Base-by-base conservation (phyloP, 2,329 filamentous ascomycete genomes). In the Kalmusia sp. region DNA sequence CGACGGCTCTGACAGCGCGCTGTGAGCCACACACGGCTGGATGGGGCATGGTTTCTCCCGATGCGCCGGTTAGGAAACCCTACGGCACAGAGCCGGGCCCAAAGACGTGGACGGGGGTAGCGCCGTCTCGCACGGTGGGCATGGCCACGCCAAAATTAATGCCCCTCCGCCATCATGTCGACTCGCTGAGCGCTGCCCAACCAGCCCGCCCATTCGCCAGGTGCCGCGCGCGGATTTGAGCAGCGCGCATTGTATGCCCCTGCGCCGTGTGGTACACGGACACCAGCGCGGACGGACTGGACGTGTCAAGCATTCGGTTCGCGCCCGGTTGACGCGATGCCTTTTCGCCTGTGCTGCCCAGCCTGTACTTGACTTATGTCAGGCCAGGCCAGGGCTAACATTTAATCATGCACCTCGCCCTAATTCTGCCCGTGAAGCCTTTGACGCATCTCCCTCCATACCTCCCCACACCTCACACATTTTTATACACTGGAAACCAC, bases 361-460 rank as follows among this genome's bases (percentile, higher is more conserved):
- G 51, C 46, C 55, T 22, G 41, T 47, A 47, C 44, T 46, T 47
- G 44, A 47, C 44, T 47, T 47, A 47, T 47, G 44, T 47, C 44
- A 47, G 44, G 54, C 57, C 53, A 55, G 64, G 62, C 55, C 61
- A 64, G 49, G 46, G 30, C 51, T 34, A 35, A 46, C 33, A 55
- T 68, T 67, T 70, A 70, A 70, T 66, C 64, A 60, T 58, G 60
- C 54, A 54, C 47, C 49, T 53, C 60, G 57, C 61, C 57, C 59
- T 57, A 53, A 30, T 21, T 55, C 52, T 55, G 46, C 47, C 50
- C 45, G n/a, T 31, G 46, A 50, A 38, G 27, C 49, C 33, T 44
- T 35, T 28, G 43, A 55, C 12, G 49, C 33, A 35, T 33, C 28
- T 22, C 41, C 22, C 28, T 24, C 43, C 31, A 47, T 11, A 35